Base-by-base conservation (phyloP, 2,329 filamentous ascomycete species). In the Polychaeton citri region DNA sequence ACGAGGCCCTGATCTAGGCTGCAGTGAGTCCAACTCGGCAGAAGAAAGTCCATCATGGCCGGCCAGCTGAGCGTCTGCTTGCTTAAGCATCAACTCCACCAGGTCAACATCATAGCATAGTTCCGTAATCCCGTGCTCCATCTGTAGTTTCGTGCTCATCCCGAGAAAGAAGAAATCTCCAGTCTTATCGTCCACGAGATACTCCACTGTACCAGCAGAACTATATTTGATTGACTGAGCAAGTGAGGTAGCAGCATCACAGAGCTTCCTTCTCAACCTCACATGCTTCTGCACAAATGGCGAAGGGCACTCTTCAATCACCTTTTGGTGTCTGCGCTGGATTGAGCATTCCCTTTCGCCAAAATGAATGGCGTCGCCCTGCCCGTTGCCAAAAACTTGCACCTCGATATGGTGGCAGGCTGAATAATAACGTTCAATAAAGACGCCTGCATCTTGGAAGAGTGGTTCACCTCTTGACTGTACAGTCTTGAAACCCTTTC, bases 191-290 rank as follows among this genome's bases (percentile, higher is more conserved):
- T 94, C 85, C 4, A 93, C 78, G 30, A 94, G 81, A 52, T 87
- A 94, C 60, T 94, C 86, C 15, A 94, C 81, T 0, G 86, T 94
- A 2, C 86, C 86, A 6, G 84, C 86, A 5, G 81, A 84, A n/a
- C 81, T 79, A 50, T 94, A 94, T 3, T 62, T 60, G 39, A 72
- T 63, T 0, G 63, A 66, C 44, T 66, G 63, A 0, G 69, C 69
- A 13, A 75, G 60, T n/a, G 75, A 73, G 4, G 92, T 80, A 3
- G 86, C 83, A 9, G 80, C 69, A 3, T 77, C 76, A 1, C 63
- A 58, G 9, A 74, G 73, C 71, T 55, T 75, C 69, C 62, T 73
- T 57, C 50, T 79, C 66, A 74, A 76, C 69, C 57, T 55, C 1
- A 57, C 55, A 36, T 67, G 59, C 30, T 50, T 60, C 33, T 60